Conservation (phyloP, 176 grass and related monocot genomes). For the Eleusine indica region DNA sequence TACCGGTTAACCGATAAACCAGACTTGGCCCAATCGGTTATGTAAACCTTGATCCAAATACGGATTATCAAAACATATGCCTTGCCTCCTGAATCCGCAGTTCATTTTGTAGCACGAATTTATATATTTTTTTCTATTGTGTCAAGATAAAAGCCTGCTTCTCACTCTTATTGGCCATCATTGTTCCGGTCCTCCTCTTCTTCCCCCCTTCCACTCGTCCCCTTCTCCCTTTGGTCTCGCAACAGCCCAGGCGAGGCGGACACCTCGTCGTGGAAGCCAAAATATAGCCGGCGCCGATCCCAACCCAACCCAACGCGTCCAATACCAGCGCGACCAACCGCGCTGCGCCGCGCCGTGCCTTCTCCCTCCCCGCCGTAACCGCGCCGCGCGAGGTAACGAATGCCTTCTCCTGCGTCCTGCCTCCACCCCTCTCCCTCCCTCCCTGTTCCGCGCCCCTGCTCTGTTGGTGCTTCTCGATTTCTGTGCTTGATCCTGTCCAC, state of each 20-base stretch:
- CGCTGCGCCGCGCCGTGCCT: background rate
- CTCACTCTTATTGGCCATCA: conserved; percentile 8
- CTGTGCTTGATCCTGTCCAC: background rate
- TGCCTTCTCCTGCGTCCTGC: conserved; percentile 18
- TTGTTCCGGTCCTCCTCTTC: background rate
- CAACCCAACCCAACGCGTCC: conserved; percentile 5
- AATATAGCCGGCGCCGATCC: conserved; percentile 49
- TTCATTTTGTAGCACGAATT: background rate
- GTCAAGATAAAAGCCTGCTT: conserved; percentile 2
- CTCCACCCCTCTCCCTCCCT: background rate
- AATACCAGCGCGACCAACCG: conserved; percentile 14
- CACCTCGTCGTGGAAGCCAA: conserved; percentile 21
- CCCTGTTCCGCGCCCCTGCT: background rate
- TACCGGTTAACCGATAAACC: no score
- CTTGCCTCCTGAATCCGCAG: background rate
- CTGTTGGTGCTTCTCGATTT: conserved; percentile 16
- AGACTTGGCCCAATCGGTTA: no score
- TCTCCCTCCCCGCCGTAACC: conserved; percentile 13
- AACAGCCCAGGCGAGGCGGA: background rate
- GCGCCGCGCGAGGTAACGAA: conserved; percentile 41
- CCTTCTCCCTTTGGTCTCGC: background rate
- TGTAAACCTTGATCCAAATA: background rate
- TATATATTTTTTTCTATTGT: background rate
- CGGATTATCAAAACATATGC: background rate
- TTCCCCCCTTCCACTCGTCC: background rate